A percentile compares a stretch with the other conserved stretches of the same genome.
phyloP scores from a whole-genome alignment of 78 protist species.

The Blattamonas nauphoetae region DNA sequence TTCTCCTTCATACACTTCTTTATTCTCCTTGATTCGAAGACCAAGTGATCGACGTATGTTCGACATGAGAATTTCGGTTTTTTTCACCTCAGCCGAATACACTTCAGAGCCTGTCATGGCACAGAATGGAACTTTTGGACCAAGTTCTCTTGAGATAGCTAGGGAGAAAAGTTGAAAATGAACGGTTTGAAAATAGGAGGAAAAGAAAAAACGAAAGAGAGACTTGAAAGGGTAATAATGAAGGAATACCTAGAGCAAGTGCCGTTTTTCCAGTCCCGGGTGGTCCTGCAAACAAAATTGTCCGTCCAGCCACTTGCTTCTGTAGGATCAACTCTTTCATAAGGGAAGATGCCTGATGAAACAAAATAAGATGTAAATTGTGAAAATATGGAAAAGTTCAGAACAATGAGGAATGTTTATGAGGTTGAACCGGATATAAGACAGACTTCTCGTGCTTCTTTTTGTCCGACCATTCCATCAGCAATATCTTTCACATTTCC shows the following conservation, averaged over 20 bases:
- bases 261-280: conserved; percentile 96
- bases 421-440: background rate
- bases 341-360: conserved; percentile 82
- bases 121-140: conserved; percentile 82
- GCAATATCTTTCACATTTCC: conserved; percentile 71
- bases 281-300: conserved; percentile 93
- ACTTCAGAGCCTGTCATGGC: conserved; percentile 97
- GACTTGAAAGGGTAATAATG: background rate
- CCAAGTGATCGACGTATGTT: conserved; percentile 97
- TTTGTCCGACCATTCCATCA: conserved; percentile 96
- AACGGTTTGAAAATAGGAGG: no score
- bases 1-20: conserved; percentile 99
- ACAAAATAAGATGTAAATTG: background rate
- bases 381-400: background rate
- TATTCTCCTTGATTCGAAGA: conserved; percentile 91
- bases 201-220: no score
- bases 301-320: conserved; percentile 98
- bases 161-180: background rate
- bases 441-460: conserved; percentile 84
- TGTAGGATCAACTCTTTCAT: conserved; percentile 85
- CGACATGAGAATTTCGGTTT: conserved; percentile 96
- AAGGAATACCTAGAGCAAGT: conserved; percentile 85
- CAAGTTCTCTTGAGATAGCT: background rate
- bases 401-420: background rate
- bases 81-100: conserved; percentile 81